Base-by-base conservation (phyloP, 306 rosid genomes). In the Ceratonia siliqua region DNA sequence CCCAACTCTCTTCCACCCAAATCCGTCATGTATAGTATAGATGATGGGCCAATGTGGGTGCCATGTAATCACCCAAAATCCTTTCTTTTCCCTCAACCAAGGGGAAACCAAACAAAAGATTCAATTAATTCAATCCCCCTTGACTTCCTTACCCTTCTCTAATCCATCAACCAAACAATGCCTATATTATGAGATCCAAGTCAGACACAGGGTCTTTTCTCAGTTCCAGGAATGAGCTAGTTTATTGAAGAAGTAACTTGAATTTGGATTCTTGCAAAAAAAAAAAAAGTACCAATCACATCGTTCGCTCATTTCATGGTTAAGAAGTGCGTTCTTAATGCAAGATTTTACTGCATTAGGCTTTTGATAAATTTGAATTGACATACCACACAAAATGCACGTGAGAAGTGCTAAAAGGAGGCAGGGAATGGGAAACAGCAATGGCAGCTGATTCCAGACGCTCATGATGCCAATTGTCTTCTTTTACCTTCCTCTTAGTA, bases 371-470 rank as follows among this genome's bases (percentile, higher is more conserved):
- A 7, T 9, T 46, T 84, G 30, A 82, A 66, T 80, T 64, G 68
- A 72, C 90, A 62, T 91, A 94, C 98, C 96, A 73, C 76, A 91
- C 2, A 67, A 94, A 88, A 46, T 77, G 92, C 84, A 91, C 77
- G 62, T 78, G 78, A 77, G 91, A 81, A 55, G 84, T 65, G 77
- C 87, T 73, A 3, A 80, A 78, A 38, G 86, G 85, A 65, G 86
- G 83, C 53, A 72, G 73, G 72, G 93, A 89, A 73, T 61, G 79
- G 25, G 87, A 88, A 81, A 87, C 72, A 73, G 89, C 70, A 84
- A 90, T 77, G 56, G 94, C 91, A 84, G 86, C 81, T 65, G 89
- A 87, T 62, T 91, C 98, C 58, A 94, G 83, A 77, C 43, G 82
- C 78, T 84, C 88, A 73, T 83, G 88, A 70, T 85, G 86, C 97